Conservation (phyloP, 75 land plant genomes). For the Pseudotsuga menziesii region DNA sequence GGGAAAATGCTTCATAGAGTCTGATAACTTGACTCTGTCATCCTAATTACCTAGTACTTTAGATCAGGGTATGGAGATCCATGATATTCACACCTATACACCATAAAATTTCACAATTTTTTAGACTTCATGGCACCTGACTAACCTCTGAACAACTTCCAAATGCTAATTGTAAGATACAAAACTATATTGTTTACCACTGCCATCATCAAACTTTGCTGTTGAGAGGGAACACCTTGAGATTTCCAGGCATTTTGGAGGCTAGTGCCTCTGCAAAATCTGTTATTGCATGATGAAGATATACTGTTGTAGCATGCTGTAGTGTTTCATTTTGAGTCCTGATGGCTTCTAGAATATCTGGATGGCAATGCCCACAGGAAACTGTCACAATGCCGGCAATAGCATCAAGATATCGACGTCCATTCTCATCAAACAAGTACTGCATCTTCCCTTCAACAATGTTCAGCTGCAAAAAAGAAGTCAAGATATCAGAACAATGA, state of each 20-base stretch:
- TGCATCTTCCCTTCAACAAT: conserved; percentile 99
- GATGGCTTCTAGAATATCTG: conserved; percentile 75
- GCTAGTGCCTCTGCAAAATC: conserved; percentile 95
- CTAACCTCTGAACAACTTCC: background rate
- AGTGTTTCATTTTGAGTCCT: conserved; percentile 70
- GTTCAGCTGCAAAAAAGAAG: conserved; percentile 55
- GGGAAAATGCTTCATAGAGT: too few species aligned
- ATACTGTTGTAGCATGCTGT: conserved; percentile 94
- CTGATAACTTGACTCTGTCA: too few species aligned
- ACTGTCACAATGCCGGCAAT: conserved; percentile 98
- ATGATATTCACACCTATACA: background rate
- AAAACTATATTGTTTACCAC: background rate
- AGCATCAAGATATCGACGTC: conserved; percentile 84
- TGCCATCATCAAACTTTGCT: background rate
- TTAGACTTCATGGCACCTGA: background rate
- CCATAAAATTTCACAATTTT: background rate
- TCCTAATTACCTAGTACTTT: background rate
- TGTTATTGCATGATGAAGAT: conserved; percentile 88
- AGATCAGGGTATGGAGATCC: background rate
- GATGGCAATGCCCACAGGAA: conserved; percentile 97
- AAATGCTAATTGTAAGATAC: background rate
- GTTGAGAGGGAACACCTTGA: conserved; percentile 48
- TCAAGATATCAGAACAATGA: background rate
- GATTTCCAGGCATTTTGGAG: conserved; percentile 92
- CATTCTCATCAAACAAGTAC: conserved; percentile 87